A percentile compares a stretch with the other conserved stretches of the same genome.
Evolutionary conservation across 345 rosid species (phyloP).

Genomic region (Pistacia integerrima): DNA sequence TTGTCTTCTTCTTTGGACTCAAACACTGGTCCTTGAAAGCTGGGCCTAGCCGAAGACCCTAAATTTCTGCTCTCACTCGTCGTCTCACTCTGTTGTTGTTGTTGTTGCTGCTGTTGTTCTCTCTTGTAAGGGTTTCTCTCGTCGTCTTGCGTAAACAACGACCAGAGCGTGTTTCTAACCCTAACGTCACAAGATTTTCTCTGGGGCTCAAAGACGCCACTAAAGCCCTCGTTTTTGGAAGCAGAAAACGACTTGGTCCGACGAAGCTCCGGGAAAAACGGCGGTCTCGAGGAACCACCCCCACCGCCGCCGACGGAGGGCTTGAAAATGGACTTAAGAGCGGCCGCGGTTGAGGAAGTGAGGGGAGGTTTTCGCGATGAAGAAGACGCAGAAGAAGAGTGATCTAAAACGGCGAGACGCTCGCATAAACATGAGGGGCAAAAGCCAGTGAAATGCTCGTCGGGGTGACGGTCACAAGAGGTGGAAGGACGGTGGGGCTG

Average conservation of each 20-base stretch:
- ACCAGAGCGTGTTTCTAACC: conserved; percentile 78
- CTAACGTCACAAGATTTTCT: conserved; percentile 95
- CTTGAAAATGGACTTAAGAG: conserved; percentile 62
- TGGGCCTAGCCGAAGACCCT: conserved; percentile 40
- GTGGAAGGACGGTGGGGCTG: conserved; percentile 88
- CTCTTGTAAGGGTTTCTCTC: conserved; percentile 42
- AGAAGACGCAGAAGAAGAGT: conserved; percentile 42
- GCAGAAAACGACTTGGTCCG: conserved; percentile 93
- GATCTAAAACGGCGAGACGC: conserved; percentile 83
- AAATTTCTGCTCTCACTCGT: conserved; percentile 38
- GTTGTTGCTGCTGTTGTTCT: neutral
- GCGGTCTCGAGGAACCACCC: conserved; percentile 24
- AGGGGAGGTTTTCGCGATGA: conserved; percentile 63
- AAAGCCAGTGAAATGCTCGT: conserved; percentile 85
- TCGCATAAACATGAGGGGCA: conserved; percentile 98
- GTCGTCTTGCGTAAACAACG: conserved; percentile 72
- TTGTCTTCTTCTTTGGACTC: conserved; percentile 58
- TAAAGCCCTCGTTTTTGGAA: conserved; percentile 82
- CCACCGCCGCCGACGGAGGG: conserved; percentile 27
- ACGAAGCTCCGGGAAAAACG: conserved; percentile 82
- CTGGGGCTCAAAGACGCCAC: conserved; percentile 93
- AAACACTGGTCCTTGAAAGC: conserved; percentile 44
- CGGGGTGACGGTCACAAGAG: conserved; percentile 88
- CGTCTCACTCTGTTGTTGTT: conserved; percentile 26
- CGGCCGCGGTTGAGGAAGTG: conserved; percentile 55